Evolutionary conservation across 257 asterid genomes (phyloP).

Genomic region (Nicotiana sylvestris): DNA sequence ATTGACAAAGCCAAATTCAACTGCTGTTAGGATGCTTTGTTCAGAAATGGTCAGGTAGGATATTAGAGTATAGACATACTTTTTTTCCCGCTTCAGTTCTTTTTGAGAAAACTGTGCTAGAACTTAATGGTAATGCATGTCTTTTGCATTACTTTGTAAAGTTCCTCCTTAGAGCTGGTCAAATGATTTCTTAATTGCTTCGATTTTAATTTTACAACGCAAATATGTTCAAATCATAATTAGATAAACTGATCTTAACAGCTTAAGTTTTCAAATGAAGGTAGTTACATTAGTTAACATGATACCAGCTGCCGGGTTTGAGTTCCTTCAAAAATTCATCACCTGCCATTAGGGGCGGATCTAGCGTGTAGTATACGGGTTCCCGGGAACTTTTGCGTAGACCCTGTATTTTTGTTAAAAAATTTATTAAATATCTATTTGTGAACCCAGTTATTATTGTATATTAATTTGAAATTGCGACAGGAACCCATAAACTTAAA

Average conservation of each 20-base stretch:
- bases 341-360: not conserved
- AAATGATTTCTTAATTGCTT: not conserved
- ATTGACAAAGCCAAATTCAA: constrained; percentile 81
- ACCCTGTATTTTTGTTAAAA: too few species aligned
- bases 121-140: not conserved
- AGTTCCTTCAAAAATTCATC: not conserved
- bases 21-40: constrained; percentile 59
- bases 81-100: not conserved
- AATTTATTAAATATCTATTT: too few species aligned
- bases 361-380: too few species aligned
- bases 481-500: too few species aligned
- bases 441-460: too few species aligned
- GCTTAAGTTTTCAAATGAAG: not conserved
- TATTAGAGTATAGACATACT: constrained; percentile 10
- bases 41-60: constrained; percentile 81
- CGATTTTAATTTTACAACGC: not conserved
- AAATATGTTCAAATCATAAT: not conserved
- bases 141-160: not conserved
- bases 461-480: too few species aligned
- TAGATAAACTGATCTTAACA: not conserved
- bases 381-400: too few species aligned
- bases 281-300: constrained; percentile 5
- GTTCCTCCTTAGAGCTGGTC: not conserved
- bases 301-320: not conserved
- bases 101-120: not conserved